phyloP scores from a whole-genome alignment of 495 filamentous ascomycete genomes.

The Penicillium samsonianum region DNA sequence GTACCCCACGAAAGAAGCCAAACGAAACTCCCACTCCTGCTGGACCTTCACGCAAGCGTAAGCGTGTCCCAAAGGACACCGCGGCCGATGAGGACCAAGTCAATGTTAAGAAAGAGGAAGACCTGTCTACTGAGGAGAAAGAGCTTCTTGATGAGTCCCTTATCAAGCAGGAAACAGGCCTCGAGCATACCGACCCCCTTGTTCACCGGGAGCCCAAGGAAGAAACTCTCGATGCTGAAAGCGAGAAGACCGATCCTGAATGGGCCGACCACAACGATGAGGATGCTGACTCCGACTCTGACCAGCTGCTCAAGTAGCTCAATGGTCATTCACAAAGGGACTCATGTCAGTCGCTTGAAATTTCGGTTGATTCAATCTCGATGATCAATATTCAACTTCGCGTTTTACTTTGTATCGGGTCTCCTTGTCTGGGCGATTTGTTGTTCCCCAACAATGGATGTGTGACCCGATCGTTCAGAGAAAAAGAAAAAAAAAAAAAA shows the following conservation, averaged over 20 bases:
- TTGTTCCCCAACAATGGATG: background rate
- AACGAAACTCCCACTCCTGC: background rate
- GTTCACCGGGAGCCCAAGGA: background rate
- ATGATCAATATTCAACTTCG: background rate
- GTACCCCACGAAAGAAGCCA: background rate
- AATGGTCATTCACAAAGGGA: background rate
- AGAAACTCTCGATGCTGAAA: background rate
- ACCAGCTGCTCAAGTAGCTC: background rate
- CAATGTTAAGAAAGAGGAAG: background rate
- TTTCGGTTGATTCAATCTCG: background rate
- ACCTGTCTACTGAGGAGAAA: background rate
- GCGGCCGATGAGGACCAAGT: background rate
- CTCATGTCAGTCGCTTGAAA: background rate
- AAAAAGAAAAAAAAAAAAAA: background rate
- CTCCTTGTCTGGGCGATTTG: background rate
- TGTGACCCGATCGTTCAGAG: background rate
- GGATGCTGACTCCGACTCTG: background rate
- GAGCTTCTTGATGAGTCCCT: background rate
- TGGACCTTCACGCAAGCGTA: background rate
- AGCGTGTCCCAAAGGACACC: background rate
- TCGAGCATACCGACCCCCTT: background rate
- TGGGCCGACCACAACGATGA: background rate
- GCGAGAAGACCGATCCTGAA: background rate
- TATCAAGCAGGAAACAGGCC: background rate
- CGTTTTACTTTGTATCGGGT: background rate